Percentiles rank a stretch among this genome's conserved stretches.
Evolutionary conservation across 306 rosid species (phyloP).

Genomic region (Ceratonia siliqua): DNA sequence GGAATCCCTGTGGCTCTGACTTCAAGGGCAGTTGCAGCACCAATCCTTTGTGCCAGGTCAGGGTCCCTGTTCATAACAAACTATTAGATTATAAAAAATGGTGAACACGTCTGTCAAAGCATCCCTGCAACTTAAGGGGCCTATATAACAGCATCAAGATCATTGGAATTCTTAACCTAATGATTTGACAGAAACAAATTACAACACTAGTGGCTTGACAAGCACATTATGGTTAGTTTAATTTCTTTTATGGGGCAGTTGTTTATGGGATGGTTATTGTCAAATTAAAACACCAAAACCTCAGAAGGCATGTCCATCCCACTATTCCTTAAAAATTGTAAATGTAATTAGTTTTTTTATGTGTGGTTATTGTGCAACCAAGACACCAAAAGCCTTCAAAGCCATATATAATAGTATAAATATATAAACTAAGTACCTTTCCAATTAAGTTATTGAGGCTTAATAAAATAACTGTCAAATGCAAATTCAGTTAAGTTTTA

Average conservation of each 20-base stretch:
- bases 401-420: too few species aligned
- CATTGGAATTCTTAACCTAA: constrained; percentile 3
- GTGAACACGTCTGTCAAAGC: constrained; percentile 7
- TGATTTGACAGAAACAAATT: neutral
- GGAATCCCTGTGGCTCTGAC: constrained; percentile 94
- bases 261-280: too few species aligned
- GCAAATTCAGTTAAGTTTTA: constrained; percentile 5
- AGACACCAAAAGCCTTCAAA: too few species aligned
- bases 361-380: too few species aligned
- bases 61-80: constrained; percentile 62
- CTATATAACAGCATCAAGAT: constrained; percentile 4
- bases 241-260: too few species aligned
- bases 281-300: too few species aligned
- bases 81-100: constrained; percentile 33
- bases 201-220: too few species aligned
- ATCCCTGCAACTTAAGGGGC: neutral
- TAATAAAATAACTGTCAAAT: neutral
- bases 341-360: too few species aligned
- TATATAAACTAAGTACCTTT: neutral
- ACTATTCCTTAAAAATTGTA: too few species aligned
- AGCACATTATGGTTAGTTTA: too few species aligned
- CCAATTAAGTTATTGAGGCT: neutral
- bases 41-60: constrained; percentile 63
- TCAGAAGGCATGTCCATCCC: too few species aligned
- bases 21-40: constrained; percentile 96